A percentile compares a stretch with the other conserved stretches of the same genome.
phyloP scores from a whole-genome alignment of 441 rosid genomes.

The Bruguiera hainesii region DNA sequence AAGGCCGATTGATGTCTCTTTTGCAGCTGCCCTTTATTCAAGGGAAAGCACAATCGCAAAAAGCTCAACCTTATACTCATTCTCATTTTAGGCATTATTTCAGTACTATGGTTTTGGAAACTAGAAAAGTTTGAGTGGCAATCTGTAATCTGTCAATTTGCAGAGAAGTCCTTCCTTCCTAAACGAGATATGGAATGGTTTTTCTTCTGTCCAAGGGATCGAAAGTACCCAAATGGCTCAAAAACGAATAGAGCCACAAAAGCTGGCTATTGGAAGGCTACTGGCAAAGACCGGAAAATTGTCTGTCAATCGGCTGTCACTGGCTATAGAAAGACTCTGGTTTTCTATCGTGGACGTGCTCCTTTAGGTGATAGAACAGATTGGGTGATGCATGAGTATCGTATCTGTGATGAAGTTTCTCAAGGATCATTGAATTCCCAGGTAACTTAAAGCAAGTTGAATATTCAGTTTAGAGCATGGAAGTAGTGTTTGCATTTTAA shows the following conservation, averaged over 20 bases:
- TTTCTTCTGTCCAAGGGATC: constrained; percentile 74
- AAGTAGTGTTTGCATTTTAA: neutral
- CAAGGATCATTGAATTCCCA: constrained; percentile 43
- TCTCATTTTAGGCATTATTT: neutral
- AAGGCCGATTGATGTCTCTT: constrained; percentile 7
- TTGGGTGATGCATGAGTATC: constrained; percentile 89
- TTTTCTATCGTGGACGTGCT: constrained; percentile 76
- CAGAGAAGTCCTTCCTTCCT: constrained; percentile 79
- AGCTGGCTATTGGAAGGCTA: constrained; percentile 81
- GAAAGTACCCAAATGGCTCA: constrained; percentile 63
- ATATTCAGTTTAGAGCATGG: neutral
- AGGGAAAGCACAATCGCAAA: neutral
- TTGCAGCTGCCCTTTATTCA: too few relatives aligned
- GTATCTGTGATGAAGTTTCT: constrained; percentile 54
- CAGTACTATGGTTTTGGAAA: neutral
- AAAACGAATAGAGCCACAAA: constrained; percentile 65
- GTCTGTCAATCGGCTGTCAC: constrained; percentile 46
- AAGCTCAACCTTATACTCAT: neutral
- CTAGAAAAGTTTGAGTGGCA: neutral
- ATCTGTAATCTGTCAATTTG: constrained; percentile 22
- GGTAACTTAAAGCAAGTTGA: constrained; percentile 26
- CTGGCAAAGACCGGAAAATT: constrained; percentile 76
- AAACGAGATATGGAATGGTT: constrained; percentile 85
- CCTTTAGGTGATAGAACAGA: constrained; percentile 69
- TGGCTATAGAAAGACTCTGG: constrained; percentile 73